Percentiles rank a stretch among this genome's conserved stretches.
These are phyloP conservation scores for Xanthoconium stramineum DNA, from an alignment of 768 basidiomycete species.

Conservation along the genomic window DNA sequence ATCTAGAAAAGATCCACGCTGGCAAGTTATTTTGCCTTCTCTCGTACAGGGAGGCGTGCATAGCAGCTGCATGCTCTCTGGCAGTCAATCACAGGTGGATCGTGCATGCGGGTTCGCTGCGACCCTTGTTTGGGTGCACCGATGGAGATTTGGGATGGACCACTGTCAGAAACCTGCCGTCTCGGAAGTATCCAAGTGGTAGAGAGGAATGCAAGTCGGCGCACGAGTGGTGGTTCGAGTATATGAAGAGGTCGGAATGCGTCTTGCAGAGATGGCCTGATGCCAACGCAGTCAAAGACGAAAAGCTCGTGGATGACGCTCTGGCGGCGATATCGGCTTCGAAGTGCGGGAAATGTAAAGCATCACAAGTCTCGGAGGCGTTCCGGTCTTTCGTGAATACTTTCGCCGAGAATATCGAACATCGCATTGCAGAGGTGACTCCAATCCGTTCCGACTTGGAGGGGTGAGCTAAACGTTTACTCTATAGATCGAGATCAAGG, in stretches of 20 bases:
- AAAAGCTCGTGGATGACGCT: neutral
- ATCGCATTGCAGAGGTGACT: slow-evolving; percentile 6
- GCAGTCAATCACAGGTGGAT: slow-evolving; percentile 13
- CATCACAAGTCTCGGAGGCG: neutral
- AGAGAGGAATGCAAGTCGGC: neutral
- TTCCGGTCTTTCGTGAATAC: slow-evolving; percentile 10
- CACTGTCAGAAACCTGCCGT: neutral
- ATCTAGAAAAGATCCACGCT: slow-evolving; percentile 12
- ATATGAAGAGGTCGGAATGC: slow-evolving; percentile 9
- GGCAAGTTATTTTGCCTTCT: slow-evolving; percentile 4
- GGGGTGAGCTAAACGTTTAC: neutral
- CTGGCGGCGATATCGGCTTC: slow-evolving; percentile 1
- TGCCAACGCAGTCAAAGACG: neutral
- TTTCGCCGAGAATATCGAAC: slow-evolving; percentile 9
- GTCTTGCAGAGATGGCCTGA: slow-evolving; percentile 2
- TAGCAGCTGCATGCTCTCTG: neutral
- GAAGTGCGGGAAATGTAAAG: neutral
- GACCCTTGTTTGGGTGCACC: slow-evolving; percentile 3
- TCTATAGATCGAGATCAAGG: slow-evolving; percentile 10
- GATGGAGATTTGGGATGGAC: neutral
- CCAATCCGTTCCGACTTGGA: neutral
- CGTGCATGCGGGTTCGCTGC: no score
- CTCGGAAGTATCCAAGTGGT: neutral
- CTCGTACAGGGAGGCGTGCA: slow-evolving; percentile 9
- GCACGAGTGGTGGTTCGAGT: slow-evolving; percentile 16